phyloP scores from a whole-genome alignment of 352 stramenopile genomes.

The Peronospora farinosa region DNA sequence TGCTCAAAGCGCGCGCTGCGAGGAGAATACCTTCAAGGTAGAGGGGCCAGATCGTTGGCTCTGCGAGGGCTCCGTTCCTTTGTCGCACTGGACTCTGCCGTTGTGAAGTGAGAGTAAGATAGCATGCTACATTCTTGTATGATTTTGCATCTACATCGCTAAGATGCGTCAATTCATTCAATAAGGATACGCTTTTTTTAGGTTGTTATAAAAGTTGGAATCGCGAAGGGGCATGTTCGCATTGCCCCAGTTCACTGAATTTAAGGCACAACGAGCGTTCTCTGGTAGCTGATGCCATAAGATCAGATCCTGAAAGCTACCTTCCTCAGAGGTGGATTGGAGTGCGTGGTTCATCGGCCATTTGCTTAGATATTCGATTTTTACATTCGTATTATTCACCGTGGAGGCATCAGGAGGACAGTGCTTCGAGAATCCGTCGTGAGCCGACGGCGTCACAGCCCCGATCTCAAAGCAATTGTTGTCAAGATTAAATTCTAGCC shows the following conservation, averaged over 20 bases:
- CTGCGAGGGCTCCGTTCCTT: too few relatives aligned
- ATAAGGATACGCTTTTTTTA: slow-evolving; percentile 18
- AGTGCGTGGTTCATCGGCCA: slow-evolving; percentile 28
- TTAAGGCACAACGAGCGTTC: slow-evolving; percentile 17
- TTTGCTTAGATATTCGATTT: slow-evolving; percentile 24
- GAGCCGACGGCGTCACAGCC: slow-evolving; percentile 17
- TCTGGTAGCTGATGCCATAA: slow-evolving; percentile 21
- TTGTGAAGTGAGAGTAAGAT: too few relatives aligned
- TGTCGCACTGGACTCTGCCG: too few relatives aligned
- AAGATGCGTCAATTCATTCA: background rate
- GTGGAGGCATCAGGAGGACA: slow-evolving; percentile 7
- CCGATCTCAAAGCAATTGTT: slow-evolving; percentile 16
- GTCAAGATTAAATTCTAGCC: slow-evolving; percentile 28
- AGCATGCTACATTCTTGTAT: too few relatives aligned
- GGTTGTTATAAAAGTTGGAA: slow-evolving; percentile 21
- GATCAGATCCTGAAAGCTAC: slow-evolving; percentile 17
- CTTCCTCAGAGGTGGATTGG: slow-evolving; percentile 11
- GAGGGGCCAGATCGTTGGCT: too few relatives aligned
- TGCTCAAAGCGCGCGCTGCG: too few relatives aligned
- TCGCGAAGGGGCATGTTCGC: slow-evolving; percentile 30
- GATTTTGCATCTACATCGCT: too few relatives aligned
- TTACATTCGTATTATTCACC: slow-evolving; percentile 19
- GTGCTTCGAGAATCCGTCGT: slow-evolving; percentile 28
- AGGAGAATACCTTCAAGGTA: too few relatives aligned
- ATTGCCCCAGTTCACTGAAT: slow-evolving; percentile 24